Evolutionary conservation across 2,329 filamentous ascomycete genomes (phyloP).

Genomic region (Elsinoe ampelina): DNA sequence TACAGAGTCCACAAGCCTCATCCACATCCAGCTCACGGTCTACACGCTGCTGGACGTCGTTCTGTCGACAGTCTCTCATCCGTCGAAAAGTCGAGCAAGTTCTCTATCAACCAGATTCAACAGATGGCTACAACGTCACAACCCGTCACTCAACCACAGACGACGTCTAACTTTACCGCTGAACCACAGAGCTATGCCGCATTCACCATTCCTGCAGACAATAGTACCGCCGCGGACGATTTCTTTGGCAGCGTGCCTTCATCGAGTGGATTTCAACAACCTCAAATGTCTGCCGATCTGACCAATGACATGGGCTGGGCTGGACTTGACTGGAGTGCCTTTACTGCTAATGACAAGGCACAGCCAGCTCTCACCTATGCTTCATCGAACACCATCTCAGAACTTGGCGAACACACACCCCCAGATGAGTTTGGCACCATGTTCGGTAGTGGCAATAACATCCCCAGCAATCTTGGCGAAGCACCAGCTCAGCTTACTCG

Average conservation of each 20-base stretch:
- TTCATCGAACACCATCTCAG: slow-evolving; percentile 31
- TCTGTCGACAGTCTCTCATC: slow-evolving; percentile 44
- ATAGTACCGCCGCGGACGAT: background rate
- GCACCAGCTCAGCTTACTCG: background rate
- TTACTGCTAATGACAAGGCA: slow-evolving; percentile 14
- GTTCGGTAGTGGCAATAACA: background rate
- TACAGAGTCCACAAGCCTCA: slow-evolving; percentile 46
- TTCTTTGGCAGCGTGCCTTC: background rate
- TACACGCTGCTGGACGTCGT: slow-evolving; percentile 37
- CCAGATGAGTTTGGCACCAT: slow-evolving; percentile 26
- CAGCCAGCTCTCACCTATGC: slow-evolving; percentile 30
- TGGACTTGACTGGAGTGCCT: slow-evolving; percentile 13
- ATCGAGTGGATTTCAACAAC: background rate
- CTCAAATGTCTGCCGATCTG: slow-evolving; percentile 10
- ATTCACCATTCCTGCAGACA: slow-evolving; percentile 12
- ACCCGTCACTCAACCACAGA: background rate
- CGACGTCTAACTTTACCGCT: background rate
- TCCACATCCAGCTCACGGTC: slow-evolving; percentile 41
- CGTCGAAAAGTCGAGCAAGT: slow-evolving; percentile 10
- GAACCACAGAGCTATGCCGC: background rate
- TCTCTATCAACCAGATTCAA: slow-evolving; percentile 10
- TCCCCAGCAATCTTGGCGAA: background rate
- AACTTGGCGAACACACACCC: slow-evolving; percentile 29
- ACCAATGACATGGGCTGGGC: slow-evolving; percentile 16
- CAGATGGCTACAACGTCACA: background rate